phyloP scores from a whole-genome alignment of 371 early-diverging fungal species.

The Haplosporangium sp. region DNA sequence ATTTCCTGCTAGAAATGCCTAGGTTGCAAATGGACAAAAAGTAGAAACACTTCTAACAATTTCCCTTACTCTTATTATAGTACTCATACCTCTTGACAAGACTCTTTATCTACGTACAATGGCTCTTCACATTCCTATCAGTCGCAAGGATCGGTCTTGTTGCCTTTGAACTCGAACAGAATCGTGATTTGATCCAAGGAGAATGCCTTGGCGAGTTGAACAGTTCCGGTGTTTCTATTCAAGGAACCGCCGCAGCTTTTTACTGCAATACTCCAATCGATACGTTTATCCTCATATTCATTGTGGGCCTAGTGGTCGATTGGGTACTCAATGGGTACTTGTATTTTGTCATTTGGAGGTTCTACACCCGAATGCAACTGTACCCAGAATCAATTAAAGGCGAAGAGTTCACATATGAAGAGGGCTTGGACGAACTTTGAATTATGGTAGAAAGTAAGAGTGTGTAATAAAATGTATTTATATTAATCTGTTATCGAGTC shows the following conservation, averaged over 20 bases:
- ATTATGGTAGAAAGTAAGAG: neutral
- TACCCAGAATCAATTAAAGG: constrained; percentile 20
- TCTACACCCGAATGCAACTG: constrained; percentile 17
- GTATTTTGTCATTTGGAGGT: constrained; percentile 30
- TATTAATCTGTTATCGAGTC: neutral
- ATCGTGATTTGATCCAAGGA: constrained; percentile 13
- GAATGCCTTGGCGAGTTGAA: neutral
- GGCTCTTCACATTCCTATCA: constrained; percentile 21
- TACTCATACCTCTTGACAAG: constrained; percentile 28
- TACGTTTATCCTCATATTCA: constrained; percentile 15
- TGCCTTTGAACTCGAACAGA: constrained; percentile 20
- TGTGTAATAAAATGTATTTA: neutral
- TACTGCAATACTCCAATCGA: constrained; percentile 11
- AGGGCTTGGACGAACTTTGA: constrained; percentile 24
- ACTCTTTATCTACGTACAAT: constrained; percentile 24
- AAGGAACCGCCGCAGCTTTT: neutral
- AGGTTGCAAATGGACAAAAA: no score
- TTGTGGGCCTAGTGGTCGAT: constrained; percentile 17
- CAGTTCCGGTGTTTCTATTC: neutral
- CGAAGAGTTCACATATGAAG: constrained; percentile 15
- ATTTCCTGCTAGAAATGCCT: no score
- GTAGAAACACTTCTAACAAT: neutral
- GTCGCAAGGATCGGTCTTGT: constrained; percentile 25
- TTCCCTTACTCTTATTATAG: neutral
- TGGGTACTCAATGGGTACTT: constrained; percentile 22